These are phyloP conservation scores for Alternaria novae-zelandiae DNA, from an alignment of 2,329 filamentous ascomycete species.

Conservation along the genomic window DNA sequence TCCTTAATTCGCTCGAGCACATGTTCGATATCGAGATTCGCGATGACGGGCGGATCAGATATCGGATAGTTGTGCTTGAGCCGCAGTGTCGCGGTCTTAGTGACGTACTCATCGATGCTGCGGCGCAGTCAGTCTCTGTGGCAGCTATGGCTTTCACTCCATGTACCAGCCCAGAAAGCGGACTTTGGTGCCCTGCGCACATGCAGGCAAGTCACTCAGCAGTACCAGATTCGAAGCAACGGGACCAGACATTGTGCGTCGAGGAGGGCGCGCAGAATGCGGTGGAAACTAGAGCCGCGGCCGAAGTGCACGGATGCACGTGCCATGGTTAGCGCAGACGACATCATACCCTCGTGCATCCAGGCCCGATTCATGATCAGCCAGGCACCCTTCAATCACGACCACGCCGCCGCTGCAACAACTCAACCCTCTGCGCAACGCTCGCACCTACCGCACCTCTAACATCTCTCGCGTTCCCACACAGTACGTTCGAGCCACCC, in stretches of 20 bases:
- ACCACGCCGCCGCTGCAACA: slow-evolving; percentile 16
- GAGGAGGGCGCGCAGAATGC: slow-evolving; percentile 1
- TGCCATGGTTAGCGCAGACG: slow-evolving; percentile 26
- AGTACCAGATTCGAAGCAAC: slow-evolving; percentile 62
- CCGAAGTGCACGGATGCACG: slow-evolving; percentile 24
- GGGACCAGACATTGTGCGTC: slow-evolving; percentile 53
- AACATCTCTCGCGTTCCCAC: neutral
- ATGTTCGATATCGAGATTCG: slow-evolving; percentile 73
- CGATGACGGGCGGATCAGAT: slow-evolving; percentile 50
- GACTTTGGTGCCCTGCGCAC: slow-evolving; percentile 73
- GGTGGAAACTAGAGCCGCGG: slow-evolving; percentile 19
- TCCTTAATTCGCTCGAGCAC: slow-evolving; percentile 69
- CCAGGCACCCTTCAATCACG: slow-evolving; percentile 23
- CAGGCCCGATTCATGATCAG: slow-evolving; percentile 25
- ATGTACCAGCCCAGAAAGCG: slow-evolving; percentile 90
- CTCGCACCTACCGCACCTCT: neutral
- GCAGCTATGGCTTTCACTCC: neutral
- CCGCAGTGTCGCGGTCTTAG: slow-evolving; percentile 65
- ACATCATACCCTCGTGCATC: slow-evolving; percentile 34
- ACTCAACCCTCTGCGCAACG: slow-evolving; percentile 3
- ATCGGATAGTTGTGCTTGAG: slow-evolving; percentile 72
- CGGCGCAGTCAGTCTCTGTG: slow-evolving; percentile 14
- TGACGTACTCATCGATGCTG: slow-evolving; percentile 67
- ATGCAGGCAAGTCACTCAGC: slow-evolving; percentile 54
- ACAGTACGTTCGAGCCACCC: slow-evolving; percentile 19